Percentiles rank a stretch among this genome's conserved stretches.
Conservation (phyloP, 108 stramenopile species). For the Cyclotella cryptica region DNA sequence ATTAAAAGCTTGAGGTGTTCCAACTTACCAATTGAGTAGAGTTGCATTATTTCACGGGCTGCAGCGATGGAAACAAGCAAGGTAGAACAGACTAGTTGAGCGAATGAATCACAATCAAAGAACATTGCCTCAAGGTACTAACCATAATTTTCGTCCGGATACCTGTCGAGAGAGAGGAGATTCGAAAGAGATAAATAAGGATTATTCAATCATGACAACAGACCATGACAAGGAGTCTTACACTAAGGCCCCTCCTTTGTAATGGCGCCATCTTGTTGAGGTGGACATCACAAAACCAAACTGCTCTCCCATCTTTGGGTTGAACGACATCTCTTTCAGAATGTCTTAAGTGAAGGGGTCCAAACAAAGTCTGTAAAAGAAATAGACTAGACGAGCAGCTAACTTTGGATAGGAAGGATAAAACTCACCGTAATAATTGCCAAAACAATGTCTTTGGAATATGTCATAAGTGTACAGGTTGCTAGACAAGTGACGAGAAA, state of each 20-base stretch:
- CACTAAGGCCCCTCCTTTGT: conserved; percentile 9
- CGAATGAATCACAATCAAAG: neutral
- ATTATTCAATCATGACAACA: neutral
- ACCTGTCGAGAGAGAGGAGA: neutral
- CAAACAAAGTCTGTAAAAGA: neutral
- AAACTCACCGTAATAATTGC: conserved; percentile 49
- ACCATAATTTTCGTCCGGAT: conserved; percentile 66
- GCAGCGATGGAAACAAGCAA: neutral
- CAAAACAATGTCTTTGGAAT: conserved; percentile 68
- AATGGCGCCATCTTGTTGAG: conserved; percentile 30
- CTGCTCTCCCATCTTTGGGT: conserved; percentile 63
- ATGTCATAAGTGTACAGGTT: conserved; percentile 67
- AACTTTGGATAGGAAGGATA: neutral
- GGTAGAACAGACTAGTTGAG: neutral
- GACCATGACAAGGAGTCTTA: neutral
- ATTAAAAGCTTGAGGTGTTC: too few relatives aligned
- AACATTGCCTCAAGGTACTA: neutral
- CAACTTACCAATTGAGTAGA: conserved; percentile 24
- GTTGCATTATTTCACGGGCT: conserved; percentile 63
- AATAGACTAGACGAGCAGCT: neutral
- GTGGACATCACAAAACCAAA: conserved; percentile 56
- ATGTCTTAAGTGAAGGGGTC: conserved; percentile 18
- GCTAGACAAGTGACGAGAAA: neutral
- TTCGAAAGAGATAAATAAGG: neutral
- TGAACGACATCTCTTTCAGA: conserved; percentile 59